Evolutionary conservation across 2,329 filamentous ascomycete species (phyloP), one percentile per base, ranked within the genome.

Genomic region (Lanzia echinophila): DNA sequence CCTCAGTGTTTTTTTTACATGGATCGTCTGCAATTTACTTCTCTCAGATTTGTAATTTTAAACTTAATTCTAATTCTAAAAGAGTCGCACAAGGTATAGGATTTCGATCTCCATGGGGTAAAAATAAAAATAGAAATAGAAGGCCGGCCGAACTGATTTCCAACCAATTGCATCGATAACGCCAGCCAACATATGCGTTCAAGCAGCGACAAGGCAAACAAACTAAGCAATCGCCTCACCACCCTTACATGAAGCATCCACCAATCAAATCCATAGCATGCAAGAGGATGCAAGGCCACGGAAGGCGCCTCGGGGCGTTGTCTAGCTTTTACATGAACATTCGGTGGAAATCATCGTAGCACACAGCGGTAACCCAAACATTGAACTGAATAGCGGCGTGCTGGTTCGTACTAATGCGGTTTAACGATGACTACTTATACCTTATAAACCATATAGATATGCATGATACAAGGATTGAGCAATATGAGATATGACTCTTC

Each of bases 171-270:
- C 8, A 8, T 15, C 20, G 22, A 31, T 28, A 11, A 33, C 17
- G 17, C 13, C 11, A 20, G 24, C 28, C 11, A 46, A 19, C 12
- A 19, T 15, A 32, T 33, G 13, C 15, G 12, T 20, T 47, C 28
- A 47, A 47, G 32, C 44, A 34, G 44, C 44, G 44, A 19, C 44
- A 33, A 47, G 44, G 44, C 44, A 34, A 47, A 32, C 28, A 47
- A 34, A 47, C 28, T 44, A 44, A 44, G 22, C 15, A 20, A 28
- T 6, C 12, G 22, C 13, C 20, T 11, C 11, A 8, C 32, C 20
- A 12, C 6, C 44, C 44, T 47, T 47, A 8, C 44, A 47, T 32
- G 17, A 34, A 20, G n/a, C 19, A 32, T 24, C 31, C 24, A 34
- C 44, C 44, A 47, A 47, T 47, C 3, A 32, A 17, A 47, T 3